These are phyloP conservation scores for Otatea glauca DNA, from an alignment of 176 grass and related monocot genomes.

Conservation along the genomic window DNA sequence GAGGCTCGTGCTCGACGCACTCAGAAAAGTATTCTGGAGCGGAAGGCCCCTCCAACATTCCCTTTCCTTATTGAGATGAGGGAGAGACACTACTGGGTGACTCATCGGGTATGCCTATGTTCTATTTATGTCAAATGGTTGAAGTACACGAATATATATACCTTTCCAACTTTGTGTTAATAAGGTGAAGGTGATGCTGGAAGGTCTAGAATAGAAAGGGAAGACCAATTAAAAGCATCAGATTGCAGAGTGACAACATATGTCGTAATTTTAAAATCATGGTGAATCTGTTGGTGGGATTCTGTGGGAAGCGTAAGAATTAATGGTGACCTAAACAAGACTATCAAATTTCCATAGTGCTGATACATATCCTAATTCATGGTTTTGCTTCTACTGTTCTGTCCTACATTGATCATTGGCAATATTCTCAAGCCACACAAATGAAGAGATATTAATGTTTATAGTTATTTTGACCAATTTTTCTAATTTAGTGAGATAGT, in stretches of 20 bases:
- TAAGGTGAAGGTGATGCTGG: slow-evolving; percentile 18
- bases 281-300: not conserved
- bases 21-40: slow-evolving; percentile 94
- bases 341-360: not conserved
- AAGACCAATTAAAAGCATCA: not conserved
- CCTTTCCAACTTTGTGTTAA: slow-evolving; percentile 1
- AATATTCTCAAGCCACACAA: slow-evolving; percentile 18
- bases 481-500: not conserved
- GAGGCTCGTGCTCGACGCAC: slow-evolving; percentile 88
- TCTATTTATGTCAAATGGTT: slow-evolving; percentile 21
- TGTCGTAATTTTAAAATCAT: slow-evolving; percentile 8
- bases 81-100: slow-evolving; percentile 86
- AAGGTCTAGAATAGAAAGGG: not conserved
- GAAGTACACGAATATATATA: not conserved
- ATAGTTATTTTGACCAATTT: not conserved
- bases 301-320: not conserved
- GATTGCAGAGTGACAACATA: not conserved
- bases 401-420: not conserved
- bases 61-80: slow-evolving; percentile 99
- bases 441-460: not conserved
- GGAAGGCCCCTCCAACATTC: slow-evolving; percentile 87
- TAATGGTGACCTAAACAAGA: not conserved
- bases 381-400: not conserved
- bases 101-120: slow-evolving; percentile 70
- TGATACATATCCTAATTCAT: slow-evolving; percentile 1